Evolutionary conservation across 2,329 filamentous ascomycete genomes (phyloP), one percentile per base, ranked within the genome.

Genomic region (Arthrobotrys entomopaga): DNA sequence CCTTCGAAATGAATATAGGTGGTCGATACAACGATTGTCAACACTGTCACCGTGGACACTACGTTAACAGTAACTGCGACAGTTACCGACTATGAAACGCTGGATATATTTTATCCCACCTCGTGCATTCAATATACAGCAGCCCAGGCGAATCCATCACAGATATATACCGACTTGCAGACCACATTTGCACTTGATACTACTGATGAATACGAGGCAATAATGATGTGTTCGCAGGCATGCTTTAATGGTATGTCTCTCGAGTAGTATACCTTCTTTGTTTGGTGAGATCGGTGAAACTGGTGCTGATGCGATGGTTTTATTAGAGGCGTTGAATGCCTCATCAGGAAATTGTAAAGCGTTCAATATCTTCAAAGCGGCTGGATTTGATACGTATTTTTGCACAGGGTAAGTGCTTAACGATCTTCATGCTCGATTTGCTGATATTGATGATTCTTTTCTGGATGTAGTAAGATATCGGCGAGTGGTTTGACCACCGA

Each of bases 121-220:
- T n/a, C 56, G 2, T 59, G 56, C 22, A 48, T 29, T 48, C 56
- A 59, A 26, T 59, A 29, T 20, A 59, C 56, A 7, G 56, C 56
- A 6, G 56, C 42, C 1, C 56, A 59, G 13, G 56, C 56, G 16
- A 59, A 59, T 34, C 56, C 56, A 19, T 59, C 56, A 2, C 56
- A 59, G 22, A 59, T 59, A n/a, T 59, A 59, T 20, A 59, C 56
- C 40, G 56, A 59, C 20, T 34, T 59, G 42, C 56, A 59, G 34
- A 59, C 56, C 11, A 59, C 56, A 5, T 59, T 48, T 34, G 56
- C 56, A 16, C 56, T 59, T 16, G 56, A 48, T 24, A 59, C 56
- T 19, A 48, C 42, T 7, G 56, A 59, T 29, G 56, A 59, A 34
- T 59, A 29, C 15, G 56, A 59, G 15, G 56, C 56, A 3, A 59